Base-by-base conservation (phyloP, 2,329 filamentous ascomycete species). In the Pestalotiopsis sp. region DNA sequence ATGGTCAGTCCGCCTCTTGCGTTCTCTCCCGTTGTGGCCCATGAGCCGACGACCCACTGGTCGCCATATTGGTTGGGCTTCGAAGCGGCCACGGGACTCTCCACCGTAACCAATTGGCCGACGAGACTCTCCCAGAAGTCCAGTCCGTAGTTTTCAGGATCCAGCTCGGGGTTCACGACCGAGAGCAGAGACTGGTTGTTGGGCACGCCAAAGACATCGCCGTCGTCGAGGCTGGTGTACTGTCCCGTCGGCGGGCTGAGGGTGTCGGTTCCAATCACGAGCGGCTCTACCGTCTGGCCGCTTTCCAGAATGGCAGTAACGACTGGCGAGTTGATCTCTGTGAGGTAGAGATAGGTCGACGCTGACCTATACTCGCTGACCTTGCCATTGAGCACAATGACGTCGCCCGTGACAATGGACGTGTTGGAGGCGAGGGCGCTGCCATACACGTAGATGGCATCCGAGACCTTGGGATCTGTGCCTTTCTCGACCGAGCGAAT, bases 121-220 rank as follows among this genome's bases (percentile, higher is more conserved):
- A 82, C 83, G 69, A 93, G 79, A 70, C 87, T 90, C 83, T 93
- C 89, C 91, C 91, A 93, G 75, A 93, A 93, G 77, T 93, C 91
- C 38, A 93, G 81, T 2, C 91, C 91, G 74, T 90, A 93, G 57
- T 82, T 79, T 25, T 81, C 80, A 2, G 91, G 91, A 70, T 91
- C 78, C 52, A 93, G 83, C 14, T 81, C 80, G 0, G 90, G 90
- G 76, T 93, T 93, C 41, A 76, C 81, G 5, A 78, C 80, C 2
- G 89, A 91, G 52, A 93, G 75, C 72, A 85, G 84, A 70, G 82
- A 86, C 52, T 82, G 81, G 70, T 88, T 91, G 75, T 91, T 92
- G 12, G 91, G 91, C 4, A 91, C 80, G 1, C 80, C 86, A 70
- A 92, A 92, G 49, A 93, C 82, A 76, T 90, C 88, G 12, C 89